phyloP scores from a whole-genome alignment of 108 stramenopile genomes.

The Cyclotella choctawhatcheeana region DNA sequence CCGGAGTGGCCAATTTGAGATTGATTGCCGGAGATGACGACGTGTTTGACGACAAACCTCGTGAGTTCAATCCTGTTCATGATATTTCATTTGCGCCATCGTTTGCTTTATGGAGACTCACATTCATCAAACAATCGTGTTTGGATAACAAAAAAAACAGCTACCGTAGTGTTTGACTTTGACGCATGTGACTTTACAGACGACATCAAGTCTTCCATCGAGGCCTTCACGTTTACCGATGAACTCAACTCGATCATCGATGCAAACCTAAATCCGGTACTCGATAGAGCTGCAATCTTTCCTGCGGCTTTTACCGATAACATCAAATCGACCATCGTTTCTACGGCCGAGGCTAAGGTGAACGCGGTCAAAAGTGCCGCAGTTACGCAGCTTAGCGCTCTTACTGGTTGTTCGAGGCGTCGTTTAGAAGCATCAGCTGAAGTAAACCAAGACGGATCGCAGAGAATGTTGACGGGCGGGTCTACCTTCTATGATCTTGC shows the following conservation, averaged over 20 bases:
- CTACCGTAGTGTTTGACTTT: too few relatives aligned
- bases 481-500: not conserved
- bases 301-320: slow-evolving; percentile 1
- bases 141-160: too few relatives aligned
- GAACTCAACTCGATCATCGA: slow-evolving; percentile 27
- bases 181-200: slow-evolving; percentile 14
- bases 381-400: not conserved
- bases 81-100: not conserved
- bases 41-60: slow-evolving; percentile 35
- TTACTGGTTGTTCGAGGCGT: not conserved
- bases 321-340: slow-evolving; percentile 20
- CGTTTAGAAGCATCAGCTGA: not conserved
- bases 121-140: too few relatives aligned
- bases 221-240: slow-evolving; percentile 9
- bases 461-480: slow-evolving; percentile 2
- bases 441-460: slow-evolving; percentile 9
- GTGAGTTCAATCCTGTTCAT: slow-evolving; percentile 16
- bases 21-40: slow-evolving; percentile 24
- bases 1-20: slow-evolving; percentile 5
- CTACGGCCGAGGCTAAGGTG: slow-evolving; percentile 6
- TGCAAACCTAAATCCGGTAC: slow-evolving; percentile 1
- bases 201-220: slow-evolving; percentile 8
- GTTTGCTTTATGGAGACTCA: too few relatives aligned
- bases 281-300: not conserved
- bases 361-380: not conserved